These are phyloP conservation scores for Annulohypoxylon moriforme DNA, from an alignment of 495 filamentous ascomycete genomes.

Conservation along the genomic window DNA sequence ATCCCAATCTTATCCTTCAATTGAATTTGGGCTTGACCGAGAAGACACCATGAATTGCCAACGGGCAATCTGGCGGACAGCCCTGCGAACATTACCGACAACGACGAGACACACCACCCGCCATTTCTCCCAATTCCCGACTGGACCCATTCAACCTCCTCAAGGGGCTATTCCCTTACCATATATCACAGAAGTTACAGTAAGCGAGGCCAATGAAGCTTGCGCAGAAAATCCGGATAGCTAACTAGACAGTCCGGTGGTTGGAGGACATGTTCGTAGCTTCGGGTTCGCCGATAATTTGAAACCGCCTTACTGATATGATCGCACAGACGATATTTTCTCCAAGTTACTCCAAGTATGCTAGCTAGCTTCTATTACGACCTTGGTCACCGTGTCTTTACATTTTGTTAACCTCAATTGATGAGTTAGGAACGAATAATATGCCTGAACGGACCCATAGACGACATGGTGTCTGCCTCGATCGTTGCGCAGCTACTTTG, in stretches of 20 bases:
- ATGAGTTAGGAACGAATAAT: conserved; percentile 84
- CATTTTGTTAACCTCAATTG: conserved; percentile 29
- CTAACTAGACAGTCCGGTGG: conserved; percentile 79
- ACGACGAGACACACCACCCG: conserved; percentile 40
- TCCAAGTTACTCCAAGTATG: conserved; percentile 79
- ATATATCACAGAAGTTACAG: conserved; percentile 82
- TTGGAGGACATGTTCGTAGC: conserved; percentile 83
- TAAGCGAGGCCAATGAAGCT: conserved; percentile 59
- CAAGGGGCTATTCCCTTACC: conserved; percentile 73
- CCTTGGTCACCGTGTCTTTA: background rate
- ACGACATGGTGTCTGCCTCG: conserved; percentile 87
- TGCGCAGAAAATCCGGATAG: conserved; percentile 13
- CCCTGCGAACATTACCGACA: conserved; percentile 37
- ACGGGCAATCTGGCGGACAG: conserved; percentile 49
- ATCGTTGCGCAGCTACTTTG: conserved; percentile 96
- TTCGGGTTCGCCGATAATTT: conserved; percentile 37
- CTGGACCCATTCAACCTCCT: conserved; percentile 51
- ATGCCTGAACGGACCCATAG: conserved; percentile 91
- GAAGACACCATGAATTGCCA: conserved; percentile 50
- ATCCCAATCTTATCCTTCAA: background rate
- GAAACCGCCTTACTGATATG: conserved; percentile 34
- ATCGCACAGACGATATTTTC: conserved; percentile 79
- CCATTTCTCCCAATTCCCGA: conserved; percentile 53
- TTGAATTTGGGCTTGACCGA: background rate
- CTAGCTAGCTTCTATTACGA: conserved; percentile 11